A percentile compares a stretch with the other conserved stretches of the same genome.
Conservation (phyloP, 2,329 filamentous ascomycete species). For the Colletotrichum acutatum region DNA sequence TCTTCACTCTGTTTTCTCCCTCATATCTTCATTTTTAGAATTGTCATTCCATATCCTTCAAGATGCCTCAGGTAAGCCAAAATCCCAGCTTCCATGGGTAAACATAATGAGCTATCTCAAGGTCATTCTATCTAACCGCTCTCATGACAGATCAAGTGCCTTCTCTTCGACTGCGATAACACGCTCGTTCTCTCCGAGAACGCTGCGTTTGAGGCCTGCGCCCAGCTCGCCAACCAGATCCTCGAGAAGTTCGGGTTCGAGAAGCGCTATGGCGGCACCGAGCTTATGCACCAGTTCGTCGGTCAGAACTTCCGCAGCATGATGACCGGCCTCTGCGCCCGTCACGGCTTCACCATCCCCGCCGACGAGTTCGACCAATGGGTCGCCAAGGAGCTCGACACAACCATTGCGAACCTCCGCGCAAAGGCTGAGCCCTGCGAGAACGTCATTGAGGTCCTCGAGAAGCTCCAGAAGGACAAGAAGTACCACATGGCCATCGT, state of each 20-base stretch:
- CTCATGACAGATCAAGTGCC: conserved; percentile 68
- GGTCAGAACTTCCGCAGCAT: conserved; percentile 95
- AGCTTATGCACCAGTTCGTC: conserved; percentile 87
- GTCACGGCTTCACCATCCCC: conserved; percentile 78
- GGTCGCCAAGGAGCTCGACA: conserved; percentile 81
- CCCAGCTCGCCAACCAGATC: conserved; percentile 88
- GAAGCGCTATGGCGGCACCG: conserved; percentile 79
- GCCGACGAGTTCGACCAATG: conserved; percentile 77
- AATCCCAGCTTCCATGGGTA: background rate
- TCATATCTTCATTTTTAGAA: background rate
- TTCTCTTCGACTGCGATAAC: conserved; percentile 87
- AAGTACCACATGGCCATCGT: conserved; percentile 84
- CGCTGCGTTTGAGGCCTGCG: conserved; percentile 90
- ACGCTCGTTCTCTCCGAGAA: conserved; percentile 92
- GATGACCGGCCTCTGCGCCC: conserved; percentile 80
- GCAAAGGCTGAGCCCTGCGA: conserved; percentile 74
- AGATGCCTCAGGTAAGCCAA: conserved; percentile 46
- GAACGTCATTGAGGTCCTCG: conserved; percentile 75
- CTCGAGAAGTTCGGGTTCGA: conserved; percentile 72
- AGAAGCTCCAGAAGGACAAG: conserved; percentile 67
- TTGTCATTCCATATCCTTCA: conserved; percentile 34
- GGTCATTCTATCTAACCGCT: background rate
- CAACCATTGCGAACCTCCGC: conserved; percentile 83
- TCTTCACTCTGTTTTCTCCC: background rate
- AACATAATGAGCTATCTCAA: background rate